Base-by-base conservation (phyloP, 2,329 filamentous ascomycete species). In the Penicillium fuscoglaucum region DNA sequence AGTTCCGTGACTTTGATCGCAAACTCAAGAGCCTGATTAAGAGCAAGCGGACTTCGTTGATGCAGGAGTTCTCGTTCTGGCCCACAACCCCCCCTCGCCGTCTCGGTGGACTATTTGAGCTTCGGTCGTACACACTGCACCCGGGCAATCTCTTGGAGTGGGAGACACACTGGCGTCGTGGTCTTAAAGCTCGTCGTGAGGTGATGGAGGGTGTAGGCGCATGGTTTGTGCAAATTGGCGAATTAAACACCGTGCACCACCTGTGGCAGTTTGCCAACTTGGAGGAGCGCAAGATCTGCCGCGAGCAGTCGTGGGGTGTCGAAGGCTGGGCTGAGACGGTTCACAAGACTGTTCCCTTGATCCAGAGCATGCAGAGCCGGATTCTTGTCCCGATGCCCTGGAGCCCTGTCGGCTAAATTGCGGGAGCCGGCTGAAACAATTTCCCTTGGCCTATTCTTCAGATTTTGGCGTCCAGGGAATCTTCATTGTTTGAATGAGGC, bases 31-130 rank as follows among this genome's bases (percentile, higher is more conserved):
- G 80, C n/a, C 81, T 98, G 61, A 93, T 99, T 72, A 87, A 83
- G 59, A 86, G 86, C 63, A 98, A 96, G 81, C 87, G 88, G 66
- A 90, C 89, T 5, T 97, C 93, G 0, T 84, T 99, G 52, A 99
- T 99, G 95, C 95, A 99, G 76, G 95, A 99, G 77, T 99, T 99
- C 79, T 96, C 93, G 37, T 99, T 99, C 84, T 99, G 95, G 95
- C 95, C 95, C 1, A 99, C 95, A 3, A 93, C 91, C 0, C 84
- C 93, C 6, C 95, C 95, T 0, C 91, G 95, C 60, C 83, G 91
- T 70, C 85, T 99, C 0, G 95, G 95, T 55, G 95, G 95, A 46
- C 78, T 99, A 43, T 99, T 99, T 73, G 95, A 99, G 80, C 84
- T 99, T 35, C 90, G 95, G 52, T 97, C 95, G 1, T 99, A 99